Percentiles rank a stretch among this genome's conserved stretches.
phyloP scores from a whole-genome alignment of 257 asterid species.

The Solanum chaucha region DNA sequence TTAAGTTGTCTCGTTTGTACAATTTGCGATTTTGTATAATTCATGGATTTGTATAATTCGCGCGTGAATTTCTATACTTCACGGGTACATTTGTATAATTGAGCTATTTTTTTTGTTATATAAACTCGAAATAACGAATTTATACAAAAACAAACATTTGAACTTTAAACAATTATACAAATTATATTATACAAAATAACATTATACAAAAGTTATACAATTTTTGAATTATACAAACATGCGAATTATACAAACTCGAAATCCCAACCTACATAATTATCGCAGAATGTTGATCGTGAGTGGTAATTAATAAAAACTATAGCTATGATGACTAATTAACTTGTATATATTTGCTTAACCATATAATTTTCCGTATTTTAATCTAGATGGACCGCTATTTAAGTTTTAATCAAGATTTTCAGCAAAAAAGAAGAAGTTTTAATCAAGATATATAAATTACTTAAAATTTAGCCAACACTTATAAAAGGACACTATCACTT shows the following conservation, averaged over 20 bases:
- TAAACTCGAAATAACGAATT: no score
- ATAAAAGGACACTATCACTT: background rate
- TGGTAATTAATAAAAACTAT: no score
- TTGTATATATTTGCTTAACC: background rate
- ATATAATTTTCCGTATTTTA: background rate
- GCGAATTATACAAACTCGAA: no score
- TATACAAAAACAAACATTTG: background rate
- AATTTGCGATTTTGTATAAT: no score
- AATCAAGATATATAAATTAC: background rate
- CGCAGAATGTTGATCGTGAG: background rate
- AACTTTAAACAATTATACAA: no score
- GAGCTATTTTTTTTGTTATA: background rate
- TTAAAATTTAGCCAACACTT: background rate
- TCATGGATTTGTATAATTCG: no score
- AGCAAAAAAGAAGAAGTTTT: no score
- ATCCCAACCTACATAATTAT: no score
- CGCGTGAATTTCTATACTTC: no score
- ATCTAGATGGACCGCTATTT: background rate
- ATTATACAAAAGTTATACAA: no score
- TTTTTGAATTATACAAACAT: no score
- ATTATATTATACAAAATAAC: no score
- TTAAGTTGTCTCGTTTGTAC: background rate
- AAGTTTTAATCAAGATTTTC: background rate
- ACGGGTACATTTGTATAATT: background rate
- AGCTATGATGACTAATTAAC: background rate